A percentile compares a stretch with the other conserved stretches of the same genome.
phyloP scores from a whole-genome alignment of 139 green algal species.

The Yamagishiella unicocca region DNA sequence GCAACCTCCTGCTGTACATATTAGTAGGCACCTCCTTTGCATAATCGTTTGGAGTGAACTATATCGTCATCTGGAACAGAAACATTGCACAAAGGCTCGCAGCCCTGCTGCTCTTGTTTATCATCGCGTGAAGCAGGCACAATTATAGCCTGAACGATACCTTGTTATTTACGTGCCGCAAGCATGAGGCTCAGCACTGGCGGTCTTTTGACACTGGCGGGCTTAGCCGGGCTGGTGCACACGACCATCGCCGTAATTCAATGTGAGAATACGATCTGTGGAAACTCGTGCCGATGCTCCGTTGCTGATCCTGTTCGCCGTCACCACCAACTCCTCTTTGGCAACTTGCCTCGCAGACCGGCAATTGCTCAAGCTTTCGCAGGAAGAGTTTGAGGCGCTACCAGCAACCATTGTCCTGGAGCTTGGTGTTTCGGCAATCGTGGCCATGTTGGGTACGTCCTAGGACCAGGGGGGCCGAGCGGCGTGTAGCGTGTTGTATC shows the following conservation, averaged over 20 bases:
- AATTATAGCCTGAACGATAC: not conserved
- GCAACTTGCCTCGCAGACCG: constrained; percentile 21
- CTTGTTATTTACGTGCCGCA: not conserved
- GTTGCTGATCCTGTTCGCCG: too few relatives aligned
- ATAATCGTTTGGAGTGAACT: too few relatives aligned
- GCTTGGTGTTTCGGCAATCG: not conserved
- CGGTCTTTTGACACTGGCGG: constrained; percentile 12
- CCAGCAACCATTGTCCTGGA: constrained; percentile 29
- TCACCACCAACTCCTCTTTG: not conserved
- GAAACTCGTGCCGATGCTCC: too few relatives aligned
- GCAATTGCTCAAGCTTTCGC: constrained; percentile 44
- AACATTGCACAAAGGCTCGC: too few relatives aligned
- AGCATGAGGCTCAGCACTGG: constrained; percentile 31
- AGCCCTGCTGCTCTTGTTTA: too few relatives aligned
- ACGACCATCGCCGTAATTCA: constrained; percentile 46
- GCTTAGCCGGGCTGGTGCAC: constrained; percentile 34
- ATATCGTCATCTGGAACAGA: too few relatives aligned
- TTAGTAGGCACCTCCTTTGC: too few relatives aligned
- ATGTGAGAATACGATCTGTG: too few relatives aligned
- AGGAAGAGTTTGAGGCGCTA: constrained; percentile 54
- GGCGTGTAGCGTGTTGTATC: not conserved
- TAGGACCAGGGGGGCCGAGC: not conserved
- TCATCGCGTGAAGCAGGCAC: not conserved
- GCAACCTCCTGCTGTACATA: too few relatives aligned
- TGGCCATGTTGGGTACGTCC: not conserved